phyloP scores from a whole-genome alignment of 1,284 basidiomycete genomes.

The Leccinum ponderosum region DNA sequence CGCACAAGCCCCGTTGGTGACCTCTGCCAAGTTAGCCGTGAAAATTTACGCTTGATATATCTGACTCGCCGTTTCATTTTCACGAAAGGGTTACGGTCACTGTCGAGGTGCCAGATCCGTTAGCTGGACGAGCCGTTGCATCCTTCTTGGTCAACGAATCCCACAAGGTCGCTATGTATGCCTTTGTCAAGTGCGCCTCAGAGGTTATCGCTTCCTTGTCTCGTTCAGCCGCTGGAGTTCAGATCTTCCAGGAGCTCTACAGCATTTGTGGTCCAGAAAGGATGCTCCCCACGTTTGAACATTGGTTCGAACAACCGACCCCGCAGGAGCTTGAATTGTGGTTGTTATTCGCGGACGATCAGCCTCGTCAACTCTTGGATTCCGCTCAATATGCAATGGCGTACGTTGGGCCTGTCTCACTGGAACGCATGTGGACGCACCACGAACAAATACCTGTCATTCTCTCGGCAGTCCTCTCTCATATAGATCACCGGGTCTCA shows the following conservation, averaged over 20 bases:
- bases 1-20: conserved; percentile 48
- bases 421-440: conserved; percentile 80
- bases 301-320: conserved; percentile 67
- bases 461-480: conserved; percentile 81
- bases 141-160: conserved; percentile 89
- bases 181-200: conserved; percentile 80
- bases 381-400: conserved; percentile 88
- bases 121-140: conserved; percentile 80
- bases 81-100: conserved; percentile 78
- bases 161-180: conserved; percentile 76
- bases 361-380: conserved; percentile 67
- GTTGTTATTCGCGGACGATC: conserved; percentile 68
- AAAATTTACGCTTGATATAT: conserved; percentile 13
- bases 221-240: conserved; percentile 71
- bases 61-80: not conserved
- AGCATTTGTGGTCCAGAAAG: conserved; percentile 82
- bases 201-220: conserved; percentile 86
- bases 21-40: conserved; percentile 60
- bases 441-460: conserved; percentile 70
- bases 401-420: conserved; percentile 81
- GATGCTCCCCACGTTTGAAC: conserved; percentile 77
- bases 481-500: conserved; percentile 76
- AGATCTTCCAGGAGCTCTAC: conserved; percentile 84
- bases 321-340: conserved; percentile 71
- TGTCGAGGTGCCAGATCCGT: conserved; percentile 69